Evolutionary conservation across 2,329 filamentous ascomycete genomes (phyloP).

Genomic region (Beauveria rudraprayagi): DNA sequence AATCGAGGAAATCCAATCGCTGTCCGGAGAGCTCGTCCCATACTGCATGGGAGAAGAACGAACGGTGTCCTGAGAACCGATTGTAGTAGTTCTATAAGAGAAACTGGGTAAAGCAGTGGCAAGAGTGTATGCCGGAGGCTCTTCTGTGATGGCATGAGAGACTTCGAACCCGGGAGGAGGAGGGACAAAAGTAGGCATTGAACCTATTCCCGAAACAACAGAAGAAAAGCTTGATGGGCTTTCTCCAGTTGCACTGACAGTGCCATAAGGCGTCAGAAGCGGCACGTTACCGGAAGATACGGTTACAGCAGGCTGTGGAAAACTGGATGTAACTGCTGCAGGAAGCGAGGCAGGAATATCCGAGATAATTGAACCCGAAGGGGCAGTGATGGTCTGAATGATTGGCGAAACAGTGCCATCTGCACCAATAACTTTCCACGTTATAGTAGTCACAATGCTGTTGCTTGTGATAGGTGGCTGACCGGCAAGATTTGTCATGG

Average conservation of each 20-base stretch:
- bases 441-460: constrained; percentile 5
- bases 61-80: background rate
- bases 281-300: background rate
- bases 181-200: background rate
- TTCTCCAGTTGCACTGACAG: background rate
- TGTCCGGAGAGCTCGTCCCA: background rate
- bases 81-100: background rate
- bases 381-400: background rate
- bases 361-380: background rate
- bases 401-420: constrained; percentile 5
- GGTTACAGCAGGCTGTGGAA: background rate
- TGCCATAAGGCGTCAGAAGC: background rate
- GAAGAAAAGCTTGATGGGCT: background rate
- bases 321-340: background rate
- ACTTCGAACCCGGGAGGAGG: background rate
- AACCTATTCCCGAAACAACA: background rate
- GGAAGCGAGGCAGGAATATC: background rate
- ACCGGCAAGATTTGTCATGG: constrained; percentile 24
- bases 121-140: constrained; percentile 7
- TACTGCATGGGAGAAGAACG: background rate
- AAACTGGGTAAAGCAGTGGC: background rate
- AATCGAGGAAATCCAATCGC: constrained; percentile 10
- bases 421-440: constrained; percentile 4
- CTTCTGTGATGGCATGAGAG: background rate
- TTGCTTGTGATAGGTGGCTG: constrained; percentile 17